phyloP scores from a whole-genome alignment of 257 asterid genomes.

The Solanum rostratum region DNA sequence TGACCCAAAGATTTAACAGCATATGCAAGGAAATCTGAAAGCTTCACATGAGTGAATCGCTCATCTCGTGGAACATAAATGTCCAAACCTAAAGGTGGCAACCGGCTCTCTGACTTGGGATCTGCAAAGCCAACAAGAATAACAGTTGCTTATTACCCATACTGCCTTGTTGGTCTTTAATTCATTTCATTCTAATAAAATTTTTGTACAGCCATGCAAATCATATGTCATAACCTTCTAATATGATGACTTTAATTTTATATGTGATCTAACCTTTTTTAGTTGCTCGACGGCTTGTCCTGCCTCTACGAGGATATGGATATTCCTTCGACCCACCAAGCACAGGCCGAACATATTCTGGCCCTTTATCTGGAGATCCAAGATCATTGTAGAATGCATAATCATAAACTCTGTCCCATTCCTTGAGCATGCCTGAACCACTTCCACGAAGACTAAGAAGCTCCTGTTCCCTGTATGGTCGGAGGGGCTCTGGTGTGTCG shows the following conservation, averaged over 20 bases:
- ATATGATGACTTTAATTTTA: neutral
- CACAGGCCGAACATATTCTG: slow-evolving; percentile 42
- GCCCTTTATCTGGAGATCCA: slow-evolving; percentile 65
- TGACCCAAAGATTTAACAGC: slow-evolving; percentile 70
- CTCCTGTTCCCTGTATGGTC: slow-evolving; percentile 57
- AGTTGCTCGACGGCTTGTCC: slow-evolving; percentile 72
- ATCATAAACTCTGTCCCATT: slow-evolving; percentile 93
- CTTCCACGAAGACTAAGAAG: slow-evolving; percentile 58
- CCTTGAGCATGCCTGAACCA: slow-evolving; percentile 45
- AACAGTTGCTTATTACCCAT: neutral
- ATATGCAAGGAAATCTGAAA: slow-evolving; percentile 76
- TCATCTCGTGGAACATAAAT: slow-evolving; percentile 81
- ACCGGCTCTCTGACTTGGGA: slow-evolving; percentile 49
- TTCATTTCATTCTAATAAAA: neutral
- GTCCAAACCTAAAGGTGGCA: slow-evolving; percentile 45
- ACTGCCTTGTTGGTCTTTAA: neutral
- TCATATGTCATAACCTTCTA: neutral
- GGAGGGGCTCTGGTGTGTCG: slow-evolving; percentile 59
- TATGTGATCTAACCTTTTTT: slow-evolving; percentile 35
- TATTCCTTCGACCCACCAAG: slow-evolving; percentile 63
- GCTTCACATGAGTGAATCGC: slow-evolving; percentile 54
- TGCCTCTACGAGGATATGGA: slow-evolving; percentile 84
- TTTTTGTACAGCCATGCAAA: neutral
- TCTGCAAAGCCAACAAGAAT: slow-evolving; percentile 32
- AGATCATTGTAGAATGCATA: slow-evolving; percentile 80